phyloP scores from a whole-genome alignment of 2,329 filamentous ascomycete species.

The Lecanicillium sp. region DNA sequence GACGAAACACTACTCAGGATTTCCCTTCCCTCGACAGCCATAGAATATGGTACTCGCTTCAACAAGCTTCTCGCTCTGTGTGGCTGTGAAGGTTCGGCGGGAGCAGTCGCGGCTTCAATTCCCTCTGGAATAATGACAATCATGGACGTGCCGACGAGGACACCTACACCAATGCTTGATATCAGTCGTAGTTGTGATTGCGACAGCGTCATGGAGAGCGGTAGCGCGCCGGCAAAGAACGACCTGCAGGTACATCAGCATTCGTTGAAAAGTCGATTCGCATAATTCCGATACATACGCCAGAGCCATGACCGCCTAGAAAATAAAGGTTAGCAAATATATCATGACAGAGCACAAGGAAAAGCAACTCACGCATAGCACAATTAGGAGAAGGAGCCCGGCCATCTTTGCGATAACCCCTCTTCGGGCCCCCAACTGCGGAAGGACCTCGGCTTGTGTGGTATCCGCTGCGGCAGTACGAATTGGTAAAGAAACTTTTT shows the following conservation, averaged over 20 bases:
- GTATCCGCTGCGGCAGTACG: no score
- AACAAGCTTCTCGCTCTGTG: conserved; percentile 25
- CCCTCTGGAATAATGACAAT: conserved; percentile 98
- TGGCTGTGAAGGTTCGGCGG: conserved; percentile 30
- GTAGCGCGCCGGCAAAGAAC: conserved; percentile 85
- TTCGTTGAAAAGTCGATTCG: conserved; percentile 10
- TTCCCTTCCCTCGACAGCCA: conserved; percentile 17
- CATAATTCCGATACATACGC: conserved; percentile 34
- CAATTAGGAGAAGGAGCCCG: conserved; percentile 30
- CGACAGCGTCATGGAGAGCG: conserved; percentile 80
- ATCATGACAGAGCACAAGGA: neutral
- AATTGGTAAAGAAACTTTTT: neutral
- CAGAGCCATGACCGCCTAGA: conserved; percentile 48
- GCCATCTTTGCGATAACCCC: conserved; percentile 23
- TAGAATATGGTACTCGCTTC: conserved; percentile 22
- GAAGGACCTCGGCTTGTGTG: neutral
- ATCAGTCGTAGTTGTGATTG: conserved; percentile 81
- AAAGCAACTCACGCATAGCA: conserved; percentile 28
- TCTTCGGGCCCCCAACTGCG: neutral
- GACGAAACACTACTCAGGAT: conserved; percentile 8
- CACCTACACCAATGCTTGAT: conserved; percentile 85
- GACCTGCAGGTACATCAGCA: conserved; percentile 49
- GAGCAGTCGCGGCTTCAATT: conserved; percentile 75
- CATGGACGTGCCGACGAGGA: conserved; percentile 88
- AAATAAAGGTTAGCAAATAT: conserved; percentile 6